Base-by-base conservation (phyloP, 75 land plant genomes). In the Cryptomeria japonica region DNA sequence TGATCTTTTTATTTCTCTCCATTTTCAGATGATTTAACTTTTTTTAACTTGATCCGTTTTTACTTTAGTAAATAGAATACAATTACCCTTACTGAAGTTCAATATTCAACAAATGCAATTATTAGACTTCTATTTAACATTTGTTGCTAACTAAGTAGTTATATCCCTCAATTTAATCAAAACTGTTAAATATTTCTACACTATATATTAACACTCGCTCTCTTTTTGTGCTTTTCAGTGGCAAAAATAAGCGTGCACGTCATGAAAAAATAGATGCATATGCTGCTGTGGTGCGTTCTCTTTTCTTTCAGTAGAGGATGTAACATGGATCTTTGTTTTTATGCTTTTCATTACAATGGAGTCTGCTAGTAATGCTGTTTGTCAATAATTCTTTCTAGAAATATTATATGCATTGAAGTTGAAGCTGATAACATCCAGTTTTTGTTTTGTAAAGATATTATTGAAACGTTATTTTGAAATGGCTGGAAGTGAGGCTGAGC, bases 281-380 rank as follows among this genome's bases (percentile, higher is more conserved):
- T 91, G 95, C 99, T 64, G 99, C 99, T 39, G 78, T 95, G 95
- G 99, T 98, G 87, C 10, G 88, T 51, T 53, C 56, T 31, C 12
- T 16, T 14, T 83, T 44, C 56, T 90, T 83, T 77, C 64, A 32
- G 28, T 41, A 3, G 44, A 88, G 19, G 46, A 86, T 34, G 44
- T 47, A 14, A 44, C 41, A 87, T 25, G n/a, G 28, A 64, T 64
- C 28, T 64, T 13, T 58, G 64, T 64, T 64, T 7, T 64, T 25
- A 22, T 6, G 5, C 28, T 64, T 64, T 34, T 78, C 6, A 72
- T 28, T 36, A 14, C 68, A 82, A 34, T 88, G 51, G n/a, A 72
- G 7, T 49, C 44, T 34, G 49, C 13, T 44, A 7, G 39, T 64
- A 38, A 68, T 61, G 36, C 14, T 70, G 38, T 32, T 73, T 1